Conservation (phyloP, 257 asterid genomes). For the Prunella vulgaris region DNA sequence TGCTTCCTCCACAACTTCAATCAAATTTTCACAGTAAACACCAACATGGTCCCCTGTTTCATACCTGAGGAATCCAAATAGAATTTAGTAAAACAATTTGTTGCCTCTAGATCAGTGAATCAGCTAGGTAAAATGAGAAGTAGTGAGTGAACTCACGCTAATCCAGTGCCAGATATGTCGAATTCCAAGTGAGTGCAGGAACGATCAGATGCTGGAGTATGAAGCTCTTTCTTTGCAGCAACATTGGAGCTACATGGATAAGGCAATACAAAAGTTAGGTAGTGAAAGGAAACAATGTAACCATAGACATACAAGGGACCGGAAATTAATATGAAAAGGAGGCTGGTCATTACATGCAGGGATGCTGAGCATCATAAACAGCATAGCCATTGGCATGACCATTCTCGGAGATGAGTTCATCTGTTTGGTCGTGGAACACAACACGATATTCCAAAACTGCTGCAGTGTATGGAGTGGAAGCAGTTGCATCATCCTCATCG, state of each 20-base stretch:
- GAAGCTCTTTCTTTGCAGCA: slow-evolving; percentile 89
- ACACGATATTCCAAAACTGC: slow-evolving; percentile 87
- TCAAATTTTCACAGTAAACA: slow-evolving; percentile 77
- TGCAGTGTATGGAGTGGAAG: slow-evolving; percentile 90
- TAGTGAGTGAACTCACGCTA: slow-evolving; percentile 46
- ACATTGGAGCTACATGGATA: slow-evolving; percentile 57
- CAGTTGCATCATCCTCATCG: slow-evolving; percentile 60
- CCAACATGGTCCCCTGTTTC: slow-evolving; percentile 99
- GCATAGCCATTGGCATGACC: slow-evolving; percentile 57
- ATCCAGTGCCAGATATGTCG: slow-evolving; percentile 89
- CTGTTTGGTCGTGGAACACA: slow-evolving; percentile 55
- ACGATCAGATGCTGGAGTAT: slow-evolving; percentile 86
- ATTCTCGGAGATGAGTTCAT: slow-evolving; percentile 31
- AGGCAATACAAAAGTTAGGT: slow-evolving; percentile 18
- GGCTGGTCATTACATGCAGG: slow-evolving; percentile 54
- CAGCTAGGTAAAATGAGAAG: neutral
- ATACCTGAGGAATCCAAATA: slow-evolving; percentile 46
- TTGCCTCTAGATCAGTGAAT: neutral
- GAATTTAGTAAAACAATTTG: slow-evolving; percentile 13
- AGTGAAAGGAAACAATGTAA: neutral
- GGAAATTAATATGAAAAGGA: neutral
- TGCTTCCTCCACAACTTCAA: slow-evolving; percentile 90
- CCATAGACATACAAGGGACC: neutral
- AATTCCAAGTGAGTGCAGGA: slow-evolving; percentile 97
- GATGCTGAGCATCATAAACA: slow-evolving; percentile 86